Conservation (phyloP, 2,329 filamentous ascomycete species). For the Fusarium torreyae region DNA sequence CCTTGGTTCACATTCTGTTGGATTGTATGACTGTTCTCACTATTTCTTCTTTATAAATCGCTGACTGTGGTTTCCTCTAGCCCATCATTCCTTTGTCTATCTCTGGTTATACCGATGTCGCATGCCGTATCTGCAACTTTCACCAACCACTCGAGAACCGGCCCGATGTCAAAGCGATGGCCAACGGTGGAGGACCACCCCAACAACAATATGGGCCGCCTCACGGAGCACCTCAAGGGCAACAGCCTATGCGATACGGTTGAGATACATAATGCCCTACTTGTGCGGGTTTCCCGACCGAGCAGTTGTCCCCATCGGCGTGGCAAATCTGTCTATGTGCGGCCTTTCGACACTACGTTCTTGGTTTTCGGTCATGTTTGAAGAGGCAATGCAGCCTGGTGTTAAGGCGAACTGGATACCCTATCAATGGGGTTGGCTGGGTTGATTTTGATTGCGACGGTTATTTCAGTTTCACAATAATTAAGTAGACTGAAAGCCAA, state of each 20-base stretch:
- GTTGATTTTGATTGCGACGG: conserved; percentile 2
- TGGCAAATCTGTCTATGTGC: not conserved
- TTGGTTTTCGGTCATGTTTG: conserved; percentile 8
- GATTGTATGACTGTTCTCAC: conserved; percentile 64
- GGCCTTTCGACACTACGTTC: not conserved
- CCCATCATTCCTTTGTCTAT: conserved; percentile 81
- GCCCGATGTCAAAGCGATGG: conserved; percentile 69
- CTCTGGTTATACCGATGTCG: conserved; percentile 77
- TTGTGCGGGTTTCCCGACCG: not conserved
- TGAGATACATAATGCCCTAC: conserved; percentile 17
- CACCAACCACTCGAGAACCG: conserved; percentile 75
- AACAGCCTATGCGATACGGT: conserved; percentile 52
- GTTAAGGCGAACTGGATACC: conserved; percentile 40
- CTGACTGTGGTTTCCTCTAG: conserved; percentile 55
- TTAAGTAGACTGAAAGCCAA: not conserved
- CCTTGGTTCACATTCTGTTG: conserved; percentile 88
- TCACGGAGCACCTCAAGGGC: conserved; percentile 53
- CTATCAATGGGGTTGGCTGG: conserved; percentile 1
- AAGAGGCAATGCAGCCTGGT: conserved; percentile 35
- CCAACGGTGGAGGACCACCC: conserved; percentile 57
- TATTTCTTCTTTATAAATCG: not conserved
- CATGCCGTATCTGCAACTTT: conserved; percentile 83
- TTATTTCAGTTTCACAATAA: not conserved
- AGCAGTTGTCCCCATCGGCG: not conserved
- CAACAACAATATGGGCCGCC: conserved; percentile 53